Percentiles rank a stretch among this genome's conserved stretches.
Conservation (phyloP, 2,329 filamentous ascomycete species). For the Leptographium galeiforme region DNA sequence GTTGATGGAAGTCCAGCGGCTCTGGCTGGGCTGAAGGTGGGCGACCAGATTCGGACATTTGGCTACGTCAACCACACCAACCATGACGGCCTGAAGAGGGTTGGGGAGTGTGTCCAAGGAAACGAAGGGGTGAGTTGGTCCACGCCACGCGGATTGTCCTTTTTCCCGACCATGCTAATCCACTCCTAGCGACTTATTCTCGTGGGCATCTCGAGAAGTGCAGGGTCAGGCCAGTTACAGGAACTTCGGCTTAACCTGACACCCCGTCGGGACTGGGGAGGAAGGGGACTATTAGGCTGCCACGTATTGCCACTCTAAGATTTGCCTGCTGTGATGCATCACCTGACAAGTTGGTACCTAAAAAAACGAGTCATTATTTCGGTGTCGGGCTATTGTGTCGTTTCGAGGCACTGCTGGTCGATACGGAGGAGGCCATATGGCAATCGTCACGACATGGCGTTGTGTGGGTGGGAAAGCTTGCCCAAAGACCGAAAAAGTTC, state of each 20-base stretch:
- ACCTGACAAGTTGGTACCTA: not conserved
- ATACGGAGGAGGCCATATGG: too few relatives aligned
- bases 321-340: not conserved
- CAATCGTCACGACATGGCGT: too few relatives aligned
- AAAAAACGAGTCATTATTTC: not conserved
- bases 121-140: conserved; percentile 67
- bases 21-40: conserved; percentile 62
- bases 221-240: conserved; percentile 26
- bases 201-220: conserved; percentile 49
- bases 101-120: conserved; percentile 79
- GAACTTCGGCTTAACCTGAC: conserved; percentile 60
- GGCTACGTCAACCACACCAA: conserved; percentile 74
- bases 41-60: conserved; percentile 74
- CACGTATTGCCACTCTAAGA: conserved; percentile 66
- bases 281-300: conserved; percentile 77
- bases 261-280: conserved; percentile 76
- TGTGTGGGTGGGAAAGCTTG: too few relatives aligned
- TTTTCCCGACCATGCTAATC: conserved; percentile 11
- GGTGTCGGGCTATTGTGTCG: not conserved
- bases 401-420: too few relatives aligned
- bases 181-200: conserved; percentile 47
- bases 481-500: not conserved
- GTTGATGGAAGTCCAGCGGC: conserved; percentile 68
- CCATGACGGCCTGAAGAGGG: conserved; percentile 71
- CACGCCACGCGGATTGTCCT: not conserved